A percentile compares a stretch with the other conserved stretches of the same genome.
phyloP scores from a whole-genome alignment of 192 early-diverging fungal genomes.

The Coemansia sp. region DNA sequence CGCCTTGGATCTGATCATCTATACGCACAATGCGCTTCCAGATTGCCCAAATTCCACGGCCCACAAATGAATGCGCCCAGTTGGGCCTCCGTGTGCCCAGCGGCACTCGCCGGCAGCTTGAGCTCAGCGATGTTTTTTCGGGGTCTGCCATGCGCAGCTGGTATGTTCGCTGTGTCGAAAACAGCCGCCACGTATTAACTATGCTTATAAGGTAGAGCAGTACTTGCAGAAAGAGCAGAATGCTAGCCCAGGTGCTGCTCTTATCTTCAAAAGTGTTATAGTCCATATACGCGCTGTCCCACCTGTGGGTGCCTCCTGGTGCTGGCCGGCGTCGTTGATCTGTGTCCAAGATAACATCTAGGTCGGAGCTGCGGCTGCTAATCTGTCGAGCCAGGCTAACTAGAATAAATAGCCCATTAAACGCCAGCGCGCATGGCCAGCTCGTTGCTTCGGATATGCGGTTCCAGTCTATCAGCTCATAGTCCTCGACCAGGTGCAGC shows the following conservation, averaged over 20 bases:
- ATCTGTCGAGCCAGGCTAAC: conserved; percentile 29
- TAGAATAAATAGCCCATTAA: conserved; percentile 41
- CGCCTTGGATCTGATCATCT: conserved; percentile 42
- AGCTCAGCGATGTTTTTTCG: conserved; percentile 8
- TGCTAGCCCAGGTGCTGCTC: conserved; percentile 11
- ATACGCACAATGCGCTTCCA: conserved; percentile 33
- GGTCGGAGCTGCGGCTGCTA: conserved; percentile 6
- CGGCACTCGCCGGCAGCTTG: conserved; percentile 36
- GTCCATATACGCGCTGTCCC: conserved; percentile 8
- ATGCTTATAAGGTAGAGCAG: conserved; percentile 33
- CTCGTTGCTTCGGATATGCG: conserved; percentile 44
- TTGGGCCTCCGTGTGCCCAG: conserved; percentile 33
- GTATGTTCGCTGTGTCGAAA: conserved; percentile 31
- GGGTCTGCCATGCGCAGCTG: conserved; percentile 42
- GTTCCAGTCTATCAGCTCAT: conserved; percentile 54
- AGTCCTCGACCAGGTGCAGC: conserved; percentile 44
- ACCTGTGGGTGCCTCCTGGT: conserved; percentile 4
- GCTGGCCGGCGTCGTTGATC: conserved; percentile 14
- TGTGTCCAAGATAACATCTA: conserved; percentile 26
- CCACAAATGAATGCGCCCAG: conserved; percentile 42
- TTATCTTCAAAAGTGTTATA: neutral
- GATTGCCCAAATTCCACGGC: conserved; percentile 24
- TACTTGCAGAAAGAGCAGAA: conserved; percentile 28
- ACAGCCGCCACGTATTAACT: conserved; percentile 37
- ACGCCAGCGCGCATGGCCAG: conserved; percentile 46